Base-by-base conservation (phyloP, 345 rosid species). In the Ceriops tagal region DNA sequence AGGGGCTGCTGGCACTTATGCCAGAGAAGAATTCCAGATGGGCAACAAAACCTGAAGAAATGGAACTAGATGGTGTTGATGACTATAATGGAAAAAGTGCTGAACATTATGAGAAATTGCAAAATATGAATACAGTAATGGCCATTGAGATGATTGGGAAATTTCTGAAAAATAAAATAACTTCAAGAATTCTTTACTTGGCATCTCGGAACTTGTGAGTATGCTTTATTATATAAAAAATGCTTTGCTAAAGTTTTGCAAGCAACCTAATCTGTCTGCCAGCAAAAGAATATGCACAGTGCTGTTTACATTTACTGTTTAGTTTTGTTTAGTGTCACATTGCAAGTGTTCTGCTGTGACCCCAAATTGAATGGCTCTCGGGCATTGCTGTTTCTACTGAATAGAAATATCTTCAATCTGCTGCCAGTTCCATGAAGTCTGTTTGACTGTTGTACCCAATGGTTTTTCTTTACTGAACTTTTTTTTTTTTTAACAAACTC, bases 101-200 rank as follows among this genome's bases (percentile, higher is more conserved):
- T 55, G 89, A 84, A 62, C 81, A 80, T 67, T 83, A 73, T 69
- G 83, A 81, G 75, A 77, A 69, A 74, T 74, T 95, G 72, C 76
- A 58, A 70, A 84, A 83, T 77, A 83, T 77, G 71, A 92, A 90
- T 84, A 89, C 91, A 76, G 75, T 67, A 26, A 76, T 92, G 88
- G 89, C 98, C 64, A 89, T 92, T 32, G 91, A 90, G 84, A 74
- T 87, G 34, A 85, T 95, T 65, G 93, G 86, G 66, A 89, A 79
- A 70, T 86, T 92, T 80, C 75, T 95, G 70, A 83, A 75, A 60
- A 76, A 87, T 76, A 83, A 89, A 79, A 74, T 79, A 58, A 89
- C 91, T 70, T 88, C 96, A 21, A 86, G 83, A 82, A 89, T 95
- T 75, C 86, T 95, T 79, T 81, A 68, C 82, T 81, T 92, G 88